A percentile compares a stretch with the other conserved stretches of the same genome.
phyloP scores from a whole-genome alignment of 1,284 basidiomycete species.

The Ganoderma multipileum region DNA sequence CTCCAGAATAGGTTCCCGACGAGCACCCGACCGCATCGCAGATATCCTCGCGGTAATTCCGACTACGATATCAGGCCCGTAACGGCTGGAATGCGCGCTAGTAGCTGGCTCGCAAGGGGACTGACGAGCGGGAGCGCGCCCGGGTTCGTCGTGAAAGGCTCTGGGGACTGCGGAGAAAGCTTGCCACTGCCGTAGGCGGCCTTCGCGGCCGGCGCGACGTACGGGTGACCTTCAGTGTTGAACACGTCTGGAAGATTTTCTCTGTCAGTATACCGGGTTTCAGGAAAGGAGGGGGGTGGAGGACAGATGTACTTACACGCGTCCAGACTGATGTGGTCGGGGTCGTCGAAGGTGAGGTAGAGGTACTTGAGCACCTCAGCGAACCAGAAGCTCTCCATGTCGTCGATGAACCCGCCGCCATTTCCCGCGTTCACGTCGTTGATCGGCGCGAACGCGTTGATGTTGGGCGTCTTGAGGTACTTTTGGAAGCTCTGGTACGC shows the following conservation, averaged over 20 bases:
- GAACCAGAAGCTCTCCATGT: conserved; percentile 81
- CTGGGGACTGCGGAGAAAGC: conserved; percentile 19
- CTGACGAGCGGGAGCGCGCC: conserved; percentile 37
- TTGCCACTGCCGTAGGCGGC: conserved; percentile 50
- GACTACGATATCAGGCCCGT: neutral
- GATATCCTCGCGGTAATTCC: neutral
- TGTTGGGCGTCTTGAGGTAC: conserved; percentile 48
- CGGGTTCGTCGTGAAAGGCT: conserved; percentile 33
- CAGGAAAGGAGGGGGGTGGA: neutral
- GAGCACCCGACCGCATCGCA: neutral
- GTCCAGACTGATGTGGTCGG: conserved; percentile 65
- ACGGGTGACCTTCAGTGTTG: conserved; percentile 77
- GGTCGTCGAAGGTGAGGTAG: conserved; percentile 78
- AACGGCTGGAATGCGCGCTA: neutral
- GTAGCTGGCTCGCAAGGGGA: neutral
- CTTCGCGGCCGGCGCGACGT: conserved; percentile 58
- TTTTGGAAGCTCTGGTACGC: conserved; percentile 47
- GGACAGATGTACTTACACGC: conserved; percentile 53
- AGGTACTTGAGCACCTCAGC: conserved; percentile 80
- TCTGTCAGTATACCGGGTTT: neutral
- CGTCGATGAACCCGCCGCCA: conserved; percentile 56
- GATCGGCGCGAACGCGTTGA: conserved; percentile 49
- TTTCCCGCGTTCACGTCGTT: conserved; percentile 53
- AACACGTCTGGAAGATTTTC: conserved; percentile 56
- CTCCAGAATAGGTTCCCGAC: neutral